Conservation (phyloP, 2,329 filamentous ascomycete genomes). For the Aspergillus sp. region DNA sequence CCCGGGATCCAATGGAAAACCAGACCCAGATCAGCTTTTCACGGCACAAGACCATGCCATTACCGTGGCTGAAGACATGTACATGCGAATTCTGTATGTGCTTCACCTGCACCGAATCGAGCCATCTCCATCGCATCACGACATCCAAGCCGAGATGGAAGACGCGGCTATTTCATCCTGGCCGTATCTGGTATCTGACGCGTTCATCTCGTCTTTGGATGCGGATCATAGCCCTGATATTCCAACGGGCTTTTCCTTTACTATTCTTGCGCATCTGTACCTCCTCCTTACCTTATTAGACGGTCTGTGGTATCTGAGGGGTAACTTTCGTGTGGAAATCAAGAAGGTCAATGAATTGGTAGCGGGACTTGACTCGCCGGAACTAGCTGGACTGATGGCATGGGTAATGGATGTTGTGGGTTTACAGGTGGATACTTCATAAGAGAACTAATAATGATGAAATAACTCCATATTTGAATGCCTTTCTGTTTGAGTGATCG, state of each 20-base stretch:
- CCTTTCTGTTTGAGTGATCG: no score
- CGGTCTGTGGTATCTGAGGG: slow-evolving; percentile 3
- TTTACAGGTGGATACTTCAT: no score
- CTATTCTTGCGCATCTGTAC: slow-evolving; percentile 15
- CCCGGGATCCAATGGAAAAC: not conserved
- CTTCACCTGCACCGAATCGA: slow-evolving; percentile 6
- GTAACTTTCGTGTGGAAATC: slow-evolving; percentile 2
- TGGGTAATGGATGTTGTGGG: slow-evolving; percentile 6
- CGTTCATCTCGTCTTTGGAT: slow-evolving; percentile 9
- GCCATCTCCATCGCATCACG: not conserved
- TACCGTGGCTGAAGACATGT: slow-evolving; percentile 4
- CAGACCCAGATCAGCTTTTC: not conserved
- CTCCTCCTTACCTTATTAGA: slow-evolving; percentile 3
- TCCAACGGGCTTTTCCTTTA: slow-evolving; percentile 3
- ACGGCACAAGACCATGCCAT: slow-evolving; percentile 4
- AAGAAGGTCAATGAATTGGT: slow-evolving; percentile 1
- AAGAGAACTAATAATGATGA: no score
- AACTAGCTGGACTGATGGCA: not conserved
- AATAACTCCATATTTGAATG: no score
- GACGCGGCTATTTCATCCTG: slow-evolving; percentile 12
- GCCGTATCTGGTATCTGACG: slow-evolving; percentile 7
- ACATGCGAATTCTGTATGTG: slow-evolving; percentile 11
- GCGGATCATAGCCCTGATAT: not conserved
- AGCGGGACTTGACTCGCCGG: not conserved
- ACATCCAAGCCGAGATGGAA: slow-evolving; percentile 13